phyloP scores from a whole-genome alignment of 306 rosid genomes.

The Cercis canadensis region DNA sequence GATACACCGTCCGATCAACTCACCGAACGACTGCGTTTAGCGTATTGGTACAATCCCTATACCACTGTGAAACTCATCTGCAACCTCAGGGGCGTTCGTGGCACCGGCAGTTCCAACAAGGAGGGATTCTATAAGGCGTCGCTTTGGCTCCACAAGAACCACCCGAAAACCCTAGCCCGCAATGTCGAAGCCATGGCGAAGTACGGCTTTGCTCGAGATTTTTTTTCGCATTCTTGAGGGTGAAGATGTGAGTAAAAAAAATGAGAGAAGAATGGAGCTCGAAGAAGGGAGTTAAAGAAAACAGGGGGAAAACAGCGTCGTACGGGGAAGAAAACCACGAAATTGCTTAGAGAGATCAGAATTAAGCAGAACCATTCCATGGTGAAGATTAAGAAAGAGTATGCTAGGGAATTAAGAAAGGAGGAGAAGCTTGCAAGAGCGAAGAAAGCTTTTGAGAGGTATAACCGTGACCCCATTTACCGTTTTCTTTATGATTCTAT shows the following conservation, averaged over 20 bases:
- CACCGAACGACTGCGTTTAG: too few species aligned
- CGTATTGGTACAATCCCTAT: not conserved
- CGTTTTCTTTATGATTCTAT: not conserved
- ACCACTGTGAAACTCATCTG: conserved; percentile 3
- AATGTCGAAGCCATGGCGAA: not conserved
- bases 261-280: not conserved
- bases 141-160: conserved; percentile 11
- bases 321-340: too few species aligned
- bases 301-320: too few species aligned
- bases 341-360: not conserved
- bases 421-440: conserved; percentile 1
- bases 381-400: not conserved
- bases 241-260: not conserved
- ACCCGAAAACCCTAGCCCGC: conserved; percentile 24
- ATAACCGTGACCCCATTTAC: not conserved
- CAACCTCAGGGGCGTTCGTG: conserved; percentile 20
- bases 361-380: not conserved
- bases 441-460: conserved; percentile 2
- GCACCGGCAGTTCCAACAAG: conserved; percentile 12
- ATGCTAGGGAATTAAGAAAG: conserved; percentile 2
- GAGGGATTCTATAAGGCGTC: conserved; percentile 9
- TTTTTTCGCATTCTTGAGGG: conserved; percentile 1
- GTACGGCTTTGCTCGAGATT: conserved; percentile 19
- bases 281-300: not conserved
- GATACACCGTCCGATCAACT: not conserved